phyloP scores from a whole-genome alignment of 2,329 filamentous ascomycete genomes.

The Plenodomus biglobosus region DNA sequence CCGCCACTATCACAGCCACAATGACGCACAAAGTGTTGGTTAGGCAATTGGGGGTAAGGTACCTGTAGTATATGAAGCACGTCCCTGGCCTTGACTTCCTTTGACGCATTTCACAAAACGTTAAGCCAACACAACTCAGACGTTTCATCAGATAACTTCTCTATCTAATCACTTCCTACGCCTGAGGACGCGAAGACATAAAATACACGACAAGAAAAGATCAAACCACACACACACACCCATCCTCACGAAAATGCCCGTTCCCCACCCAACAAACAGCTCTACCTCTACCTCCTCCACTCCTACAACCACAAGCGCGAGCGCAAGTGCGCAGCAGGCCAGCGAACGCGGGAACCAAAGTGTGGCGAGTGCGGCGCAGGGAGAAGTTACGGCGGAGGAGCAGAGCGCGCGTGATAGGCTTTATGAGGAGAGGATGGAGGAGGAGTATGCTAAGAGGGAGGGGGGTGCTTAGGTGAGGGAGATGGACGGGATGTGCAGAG shows the following conservation, averaged over 20 bases:
- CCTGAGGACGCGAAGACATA: no score
- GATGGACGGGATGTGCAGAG: not conserved
- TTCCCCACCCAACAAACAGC: not conserved
- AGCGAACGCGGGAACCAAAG: constrained; percentile 12
- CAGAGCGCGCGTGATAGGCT: constrained; percentile 37
- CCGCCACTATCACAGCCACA: not conserved
- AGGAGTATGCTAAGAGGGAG: constrained; percentile 46
- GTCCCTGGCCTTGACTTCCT: no score
- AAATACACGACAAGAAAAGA: no score
- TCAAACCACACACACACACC: no score
- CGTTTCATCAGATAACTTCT: no score
- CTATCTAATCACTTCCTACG: no score
- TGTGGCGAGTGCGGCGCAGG: constrained; percentile 27
- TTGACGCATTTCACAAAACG: no score
- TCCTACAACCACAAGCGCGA: constrained; percentile 11
- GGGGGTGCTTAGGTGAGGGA: constrained; percentile 33
- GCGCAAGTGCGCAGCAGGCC: constrained; percentile 12
- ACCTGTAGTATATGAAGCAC: no score
- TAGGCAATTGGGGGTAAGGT: no score
- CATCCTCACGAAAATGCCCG: not conserved
- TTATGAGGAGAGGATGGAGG: constrained; percentile 45
- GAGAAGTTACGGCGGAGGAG: constrained; percentile 36
- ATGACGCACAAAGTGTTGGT: not conserved
- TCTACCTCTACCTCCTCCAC: no score
- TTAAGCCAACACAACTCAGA: no score